Conservation (phyloP, 2,329 filamentous ascomycete genomes). For the Pseudocercospora fijiensis region DNA sequence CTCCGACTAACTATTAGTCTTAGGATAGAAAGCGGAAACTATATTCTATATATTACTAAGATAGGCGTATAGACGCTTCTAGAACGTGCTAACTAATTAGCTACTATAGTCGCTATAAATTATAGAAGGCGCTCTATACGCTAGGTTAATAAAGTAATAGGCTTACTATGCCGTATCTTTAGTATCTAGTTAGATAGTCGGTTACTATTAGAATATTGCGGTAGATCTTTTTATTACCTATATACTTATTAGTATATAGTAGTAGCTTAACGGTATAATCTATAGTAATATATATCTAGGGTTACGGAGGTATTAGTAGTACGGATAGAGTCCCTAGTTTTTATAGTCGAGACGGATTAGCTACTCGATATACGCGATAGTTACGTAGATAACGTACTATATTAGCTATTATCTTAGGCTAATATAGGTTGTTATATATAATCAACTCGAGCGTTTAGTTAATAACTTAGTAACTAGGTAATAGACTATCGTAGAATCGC, state of each 20-base stretch:
- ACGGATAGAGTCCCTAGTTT: not conserved
- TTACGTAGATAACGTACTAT: no score
- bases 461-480: not conserved
- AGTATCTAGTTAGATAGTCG: not conserved
- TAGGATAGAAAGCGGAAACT: not conserved
- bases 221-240: not conserved
- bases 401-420: no score
- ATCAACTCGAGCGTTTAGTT: not conserved
- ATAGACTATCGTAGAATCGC: not conserved
- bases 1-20: not conserved
- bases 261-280: not conserved
- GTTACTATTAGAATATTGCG: not conserved
- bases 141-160: not conserved
- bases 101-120: not conserved
- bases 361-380: not conserved
- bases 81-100: not conserved
- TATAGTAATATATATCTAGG: not conserved
- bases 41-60: not conserved
- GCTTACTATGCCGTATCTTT: not conserved
- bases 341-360: not conserved
- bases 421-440: no score
- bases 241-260: not conserved
- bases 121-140: not conserved
- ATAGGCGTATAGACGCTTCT: not conserved
- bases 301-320: not conserved